These are phyloP conservation scores for Scedosporium apiospermum DNA, from an alignment of 2,329 filamentous ascomycete genomes.

Conservation along the genomic window DNA sequence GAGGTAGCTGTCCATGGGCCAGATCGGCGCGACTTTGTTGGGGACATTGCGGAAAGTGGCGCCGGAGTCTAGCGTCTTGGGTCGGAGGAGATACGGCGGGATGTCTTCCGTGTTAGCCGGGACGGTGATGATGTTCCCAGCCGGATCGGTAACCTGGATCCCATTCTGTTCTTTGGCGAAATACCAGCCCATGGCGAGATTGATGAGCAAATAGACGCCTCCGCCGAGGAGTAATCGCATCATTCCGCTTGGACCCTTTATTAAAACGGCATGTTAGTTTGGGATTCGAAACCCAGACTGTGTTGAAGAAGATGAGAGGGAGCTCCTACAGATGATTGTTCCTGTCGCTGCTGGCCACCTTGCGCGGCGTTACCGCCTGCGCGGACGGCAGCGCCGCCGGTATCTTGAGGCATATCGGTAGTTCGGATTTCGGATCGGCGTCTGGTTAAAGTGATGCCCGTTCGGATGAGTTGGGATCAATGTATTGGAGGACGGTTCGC, in stretches of 20 bases:
- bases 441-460: background rate
- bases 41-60: constrained; percentile 58
- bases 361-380: constrained; percentile 3
- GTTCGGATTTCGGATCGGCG: background rate
- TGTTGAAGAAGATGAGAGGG: background rate
- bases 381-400: constrained; percentile 4
- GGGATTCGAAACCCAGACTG: background rate
- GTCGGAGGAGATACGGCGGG: constrained; percentile 56
- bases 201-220: constrained; percentile 49
- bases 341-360: background rate
- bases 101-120: constrained; percentile 46
- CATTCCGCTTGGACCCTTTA: constrained; percentile 1
- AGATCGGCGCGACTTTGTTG: constrained; percentile 72
- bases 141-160: constrained; percentile 38
- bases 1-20: constrained; percentile 67
- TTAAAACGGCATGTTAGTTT: background rate
- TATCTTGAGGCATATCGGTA: constrained; percentile 3
- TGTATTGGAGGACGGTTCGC: background rate
- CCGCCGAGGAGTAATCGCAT: constrained; percentile 42
- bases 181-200: constrained; percentile 46
- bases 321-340: background rate
- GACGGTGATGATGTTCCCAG: constrained; percentile 43
- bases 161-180: constrained; percentile 36
- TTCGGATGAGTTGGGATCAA: background rate
- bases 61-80: constrained; percentile 48